Evolutionary conservation across 108 stramenopile genomes (phyloP).

Genomic region (Fragilariopsis cylindrus): DNA sequence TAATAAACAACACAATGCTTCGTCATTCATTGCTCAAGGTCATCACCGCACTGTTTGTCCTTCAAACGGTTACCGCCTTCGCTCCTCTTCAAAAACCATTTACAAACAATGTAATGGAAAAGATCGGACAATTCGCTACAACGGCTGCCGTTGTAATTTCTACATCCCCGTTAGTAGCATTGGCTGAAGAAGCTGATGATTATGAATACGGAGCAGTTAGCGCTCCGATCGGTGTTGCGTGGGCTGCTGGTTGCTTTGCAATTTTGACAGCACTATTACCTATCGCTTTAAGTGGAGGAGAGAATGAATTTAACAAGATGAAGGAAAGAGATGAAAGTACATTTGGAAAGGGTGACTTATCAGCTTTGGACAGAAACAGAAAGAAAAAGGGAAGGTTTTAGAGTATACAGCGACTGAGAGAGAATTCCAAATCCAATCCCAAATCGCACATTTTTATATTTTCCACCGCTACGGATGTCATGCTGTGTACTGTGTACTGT

Average conservation of each 20-base stretch:
- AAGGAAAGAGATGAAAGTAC: constrained; percentile 63
- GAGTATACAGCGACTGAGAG: too few species aligned
- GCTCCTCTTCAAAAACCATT: constrained; percentile 8
- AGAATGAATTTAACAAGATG: constrained; percentile 89
- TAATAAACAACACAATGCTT: constrained; percentile 6
- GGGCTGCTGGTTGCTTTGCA: constrained; percentile 65
- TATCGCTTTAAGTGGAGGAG: constrained; percentile 62
- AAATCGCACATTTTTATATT: too few species aligned
- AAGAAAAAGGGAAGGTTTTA: neutral
- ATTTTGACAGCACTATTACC: constrained; percentile 79
- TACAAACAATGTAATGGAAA: constrained; percentile 13
- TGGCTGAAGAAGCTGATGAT: constrained; percentile 71
- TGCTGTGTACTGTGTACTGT: too few species aligned
- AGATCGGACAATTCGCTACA: constrained; percentile 21
- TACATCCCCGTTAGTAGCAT: constrained; percentile 61
- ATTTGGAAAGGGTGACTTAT: constrained; percentile 48
- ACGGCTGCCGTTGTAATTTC: constrained; percentile 33
- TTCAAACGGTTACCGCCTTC: constrained; percentile 22
- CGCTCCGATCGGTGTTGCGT: constrained; percentile 77
- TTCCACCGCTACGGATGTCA: too few species aligned
- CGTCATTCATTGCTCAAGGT: constrained; percentile 15
- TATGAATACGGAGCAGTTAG: constrained; percentile 88
- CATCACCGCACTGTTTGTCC: constrained; percentile 2
- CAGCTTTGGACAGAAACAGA: constrained; percentile 32
- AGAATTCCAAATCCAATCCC: too few species aligned